Percentiles rank a stretch among this genome's conserved stretches.
phyloP scores from a whole-genome alignment of 2,329 filamentous ascomycete genomes.

The Aspergillus caelatus region DNA sequence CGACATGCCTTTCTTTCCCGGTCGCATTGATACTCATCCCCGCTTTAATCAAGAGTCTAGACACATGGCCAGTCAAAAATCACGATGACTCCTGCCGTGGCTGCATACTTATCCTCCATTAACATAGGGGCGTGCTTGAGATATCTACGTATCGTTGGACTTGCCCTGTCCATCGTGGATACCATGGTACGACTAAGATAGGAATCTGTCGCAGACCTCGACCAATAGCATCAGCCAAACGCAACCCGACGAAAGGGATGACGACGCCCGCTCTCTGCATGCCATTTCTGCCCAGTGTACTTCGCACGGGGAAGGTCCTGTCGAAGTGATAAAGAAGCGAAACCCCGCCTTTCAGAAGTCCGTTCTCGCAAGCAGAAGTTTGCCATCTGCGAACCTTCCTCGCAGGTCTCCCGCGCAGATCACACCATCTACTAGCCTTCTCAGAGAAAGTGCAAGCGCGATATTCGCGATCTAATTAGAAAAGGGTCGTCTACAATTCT shows the following conservation, averaged over 20 bases:
- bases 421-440: not conserved
- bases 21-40: constrained; percentile 5
- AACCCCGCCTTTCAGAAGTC: constrained; percentile 15
- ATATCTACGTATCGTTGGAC: not conserved
- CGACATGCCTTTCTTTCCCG: not conserved
- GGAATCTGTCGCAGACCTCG: not conserved
- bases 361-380: not conserved
- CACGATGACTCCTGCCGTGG: not conserved
- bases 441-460: not conserved
- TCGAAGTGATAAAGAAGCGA: constrained; percentile 9
- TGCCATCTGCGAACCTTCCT: not conserved
- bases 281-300: not conserved
- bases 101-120: constrained; percentile 1
- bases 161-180: not conserved
- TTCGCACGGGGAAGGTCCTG: not conserved
- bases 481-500: not conserved
- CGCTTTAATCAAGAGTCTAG: constrained; percentile 3
- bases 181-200: not conserved
- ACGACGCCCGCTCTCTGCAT: constrained; percentile 5
- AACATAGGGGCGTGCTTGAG: not conserved
- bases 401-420: not conserved
- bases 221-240: constrained; percentile 4
- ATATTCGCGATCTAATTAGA: not conserved
- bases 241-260: not conserved
- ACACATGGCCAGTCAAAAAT: constrained; percentile 7